A percentile compares a stretch with the other conserved stretches of the same genome.
Conservation (phyloP, 1,139 yeast genomes). For the Zygoascus sp. region DNA sequence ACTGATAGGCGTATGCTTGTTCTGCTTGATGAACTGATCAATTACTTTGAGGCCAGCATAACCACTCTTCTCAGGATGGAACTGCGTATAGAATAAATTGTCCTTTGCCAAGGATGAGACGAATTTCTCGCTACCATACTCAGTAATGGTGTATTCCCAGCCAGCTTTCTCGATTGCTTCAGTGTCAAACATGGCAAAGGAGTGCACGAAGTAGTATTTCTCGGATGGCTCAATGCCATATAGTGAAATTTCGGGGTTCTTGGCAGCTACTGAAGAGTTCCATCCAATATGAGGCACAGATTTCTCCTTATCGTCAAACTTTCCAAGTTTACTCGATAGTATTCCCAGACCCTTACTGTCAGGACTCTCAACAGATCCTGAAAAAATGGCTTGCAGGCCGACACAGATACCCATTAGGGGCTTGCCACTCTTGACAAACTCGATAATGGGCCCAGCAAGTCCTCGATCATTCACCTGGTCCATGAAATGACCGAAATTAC, state of each 20-base stretch:
- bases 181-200: constrained; percentile 65
- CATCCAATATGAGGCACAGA: constrained; percentile 97
- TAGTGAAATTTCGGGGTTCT: constrained; percentile 36
- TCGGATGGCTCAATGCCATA: constrained; percentile 60
- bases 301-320: constrained; percentile 60
- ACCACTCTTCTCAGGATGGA: constrained; percentile 97
- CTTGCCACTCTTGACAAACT: constrained; percentile 66
- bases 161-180: constrained; percentile 41
- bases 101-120: constrained; percentile 76
- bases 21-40: constrained; percentile 60
- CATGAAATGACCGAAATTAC: constrained; percentile 92
- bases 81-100: constrained; percentile 89
- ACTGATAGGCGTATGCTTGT: constrained; percentile 19
- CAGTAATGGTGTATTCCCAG: constrained; percentile 72
- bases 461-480: constrained; percentile 58
- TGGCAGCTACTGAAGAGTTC: constrained; percentile 48
- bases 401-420: constrained; percentile 96
- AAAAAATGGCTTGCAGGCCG: constrained; percentile 80
- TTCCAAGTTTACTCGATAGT: constrained; percentile 49
- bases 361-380: constrained; percentile 70
- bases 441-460: constrained; percentile 58
- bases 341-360: constrained; percentile 54
- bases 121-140: constrained; percentile 74
- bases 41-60: constrained; percentile 77
- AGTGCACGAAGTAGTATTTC: constrained; percentile 91